Percentiles rank a stretch among this genome's conserved stretches.
These are phyloP conservation scores for Trametes gibbosa DNA, from an alignment of 768 basidiomycete species.

Conservation along the genomic window DNA sequence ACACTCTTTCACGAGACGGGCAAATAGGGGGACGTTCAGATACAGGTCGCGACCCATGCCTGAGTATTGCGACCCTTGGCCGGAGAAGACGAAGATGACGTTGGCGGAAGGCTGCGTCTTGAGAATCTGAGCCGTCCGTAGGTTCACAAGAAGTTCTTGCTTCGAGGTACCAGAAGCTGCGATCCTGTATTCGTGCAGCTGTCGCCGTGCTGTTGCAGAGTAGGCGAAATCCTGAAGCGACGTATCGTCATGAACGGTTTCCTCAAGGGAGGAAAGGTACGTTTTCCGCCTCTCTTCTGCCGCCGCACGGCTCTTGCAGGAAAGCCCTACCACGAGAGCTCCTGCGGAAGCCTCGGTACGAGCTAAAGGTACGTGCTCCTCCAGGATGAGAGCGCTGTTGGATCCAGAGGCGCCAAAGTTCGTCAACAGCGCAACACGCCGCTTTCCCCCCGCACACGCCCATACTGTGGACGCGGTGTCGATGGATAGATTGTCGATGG, in stretches of 20 bases:
- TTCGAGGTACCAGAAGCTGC: conserved; percentile 43
- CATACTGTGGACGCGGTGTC: conserved; percentile 41
- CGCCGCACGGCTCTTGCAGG: conserved; percentile 51
- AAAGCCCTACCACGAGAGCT: conserved; percentile 54
- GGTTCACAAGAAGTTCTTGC: conserved; percentile 45
- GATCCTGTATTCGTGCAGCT: conserved; percentile 51
- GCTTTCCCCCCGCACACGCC: conserved; percentile 33
- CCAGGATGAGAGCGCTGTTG: conserved; percentile 59
- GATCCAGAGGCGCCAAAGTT: conserved; percentile 79
- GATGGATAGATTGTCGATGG: conserved; percentile 49
- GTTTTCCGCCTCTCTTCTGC: conserved; percentile 46
- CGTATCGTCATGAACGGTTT: conserved; percentile 21
- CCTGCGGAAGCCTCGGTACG: background rate
- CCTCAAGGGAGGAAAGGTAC: conserved; percentile 49
- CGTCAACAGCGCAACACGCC: conserved; percentile 60
- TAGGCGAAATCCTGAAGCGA: conserved; percentile 58
- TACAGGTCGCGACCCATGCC: conserved; percentile 66
- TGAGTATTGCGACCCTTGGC: conserved; percentile 66
- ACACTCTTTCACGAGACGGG: conserved; percentile 54
- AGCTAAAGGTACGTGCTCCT: conserved; percentile 38
- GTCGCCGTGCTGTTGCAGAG: conserved; percentile 64
- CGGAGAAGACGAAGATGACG: conserved; percentile 68
- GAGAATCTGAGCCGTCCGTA: conserved; percentile 37
- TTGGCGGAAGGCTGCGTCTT: conserved; percentile 30
- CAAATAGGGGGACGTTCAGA: conserved; percentile 45